These are phyloP conservation scores for Geopyxis carbonaria DNA, from an alignment of 495 filamentous ascomycete species.

Conservation along the genomic window DNA sequence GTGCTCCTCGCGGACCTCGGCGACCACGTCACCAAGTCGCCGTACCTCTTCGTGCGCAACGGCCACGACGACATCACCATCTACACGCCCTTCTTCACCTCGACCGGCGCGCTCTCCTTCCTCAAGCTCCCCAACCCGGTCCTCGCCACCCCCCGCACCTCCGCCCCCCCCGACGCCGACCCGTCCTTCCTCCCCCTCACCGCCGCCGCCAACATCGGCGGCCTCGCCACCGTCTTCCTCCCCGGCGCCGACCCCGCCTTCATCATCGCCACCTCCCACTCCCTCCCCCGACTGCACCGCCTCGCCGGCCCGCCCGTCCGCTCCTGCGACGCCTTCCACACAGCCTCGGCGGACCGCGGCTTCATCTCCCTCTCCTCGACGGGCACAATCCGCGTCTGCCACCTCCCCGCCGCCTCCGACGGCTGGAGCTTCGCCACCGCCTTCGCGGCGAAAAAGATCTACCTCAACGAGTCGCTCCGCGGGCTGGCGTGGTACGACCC, in stretches of 20 bases:
- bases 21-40: slow-evolving; percentile 46
- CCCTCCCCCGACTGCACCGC: slow-evolving; percentile 52
- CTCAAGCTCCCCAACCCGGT: slow-evolving; percentile 51
- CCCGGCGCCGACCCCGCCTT: slow-evolving; percentile 63
- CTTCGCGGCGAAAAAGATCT: slow-evolving; percentile 51
- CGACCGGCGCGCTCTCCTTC: slow-evolving; percentile 43
- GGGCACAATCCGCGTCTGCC: slow-evolving; percentile 47
- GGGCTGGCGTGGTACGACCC: slow-evolving; percentile 57
- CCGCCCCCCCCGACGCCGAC: slow-evolving; percentile 25
- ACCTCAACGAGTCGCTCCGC: slow-evolving; percentile 52
- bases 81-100: slow-evolving; percentile 56
- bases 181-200: slow-evolving; percentile 38
- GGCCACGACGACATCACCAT: slow-evolving; percentile 66
- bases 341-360: slow-evolving; percentile 53
- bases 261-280: slow-evolving; percentile 58
- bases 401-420: slow-evolving; percentile 34
- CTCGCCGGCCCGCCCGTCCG: slow-evolving; percentile 46
- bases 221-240: slow-evolving; percentile 63
- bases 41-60: slow-evolving; percentile 69
- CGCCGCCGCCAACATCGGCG: slow-evolving; percentile 46
- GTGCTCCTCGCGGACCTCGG: slow-evolving; percentile 71
- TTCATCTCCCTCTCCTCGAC: slow-evolving; percentile 62
- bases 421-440: slow-evolving; percentile 50
- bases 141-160: slow-evolving; percentile 29
- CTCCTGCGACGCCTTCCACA: slow-evolving; percentile 55